Evolutionary conservation across 495 filamentous ascomycete genomes (phyloP), one percentile per base, ranked within the genome.

Genomic region (Cryomyces minteri): DNA sequence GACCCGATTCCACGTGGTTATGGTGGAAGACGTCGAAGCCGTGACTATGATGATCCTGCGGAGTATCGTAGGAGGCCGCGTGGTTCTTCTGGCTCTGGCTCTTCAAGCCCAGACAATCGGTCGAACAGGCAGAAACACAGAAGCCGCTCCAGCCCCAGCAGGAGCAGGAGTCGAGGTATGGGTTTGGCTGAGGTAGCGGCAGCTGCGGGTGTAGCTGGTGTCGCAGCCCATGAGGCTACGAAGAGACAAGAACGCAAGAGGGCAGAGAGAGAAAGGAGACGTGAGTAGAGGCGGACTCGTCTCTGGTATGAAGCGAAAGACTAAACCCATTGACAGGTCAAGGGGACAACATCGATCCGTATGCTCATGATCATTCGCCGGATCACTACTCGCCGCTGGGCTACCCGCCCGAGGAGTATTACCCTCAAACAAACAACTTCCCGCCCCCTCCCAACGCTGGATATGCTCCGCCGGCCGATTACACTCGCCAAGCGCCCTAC

Each of bases 151-250:
- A 48, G 53, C 31, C 51, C 49, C 40, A 60, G 55, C 42, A 46
- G 58, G 37, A 61, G 53, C 18, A 53, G 50, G 50, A 57, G 56
- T 45, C 47, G 51, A 11, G 48, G 44, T 41, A 47, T 77, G 30
- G 72, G 77, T 38, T 45, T 84, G n/a, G 79, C 80, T 40, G 74
- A 72, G 25, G 81, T 73, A 4, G 84, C 74, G 5, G 66, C 80
- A 30, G 81, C 73, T 31, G 78, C 82, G 28, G 78, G 74, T 14
- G 84, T 80, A 1, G 77, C 82, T 10, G 86, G 80, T 5, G 69
- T 88, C 48, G 82, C 82, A n/a, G 76, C 85, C 12, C 80, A 76
- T 59, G 70, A 76, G 51, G 69, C 70, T 45, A 61, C 74, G 48
- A 80, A 85, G 57, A 76, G 71, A 41, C 72, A 71, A 48, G 80